Conservation (phyloP, 208 protist genomes). For the Leptomonas pyrrhocoris region DNA sequence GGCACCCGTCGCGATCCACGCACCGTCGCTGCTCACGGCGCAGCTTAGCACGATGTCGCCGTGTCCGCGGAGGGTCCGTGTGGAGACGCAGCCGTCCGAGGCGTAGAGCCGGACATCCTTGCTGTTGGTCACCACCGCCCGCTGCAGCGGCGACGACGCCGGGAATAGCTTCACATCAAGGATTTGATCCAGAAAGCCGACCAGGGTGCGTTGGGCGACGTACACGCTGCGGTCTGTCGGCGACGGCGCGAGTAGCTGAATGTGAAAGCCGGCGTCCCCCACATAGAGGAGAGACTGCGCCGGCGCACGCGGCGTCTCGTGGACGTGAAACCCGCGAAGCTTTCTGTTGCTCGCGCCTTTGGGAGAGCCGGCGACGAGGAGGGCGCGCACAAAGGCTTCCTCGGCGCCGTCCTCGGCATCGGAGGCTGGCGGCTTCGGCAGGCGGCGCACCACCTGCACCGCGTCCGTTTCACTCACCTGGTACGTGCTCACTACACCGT, state of each 20-base stretch:
- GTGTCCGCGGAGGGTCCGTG: conserved; percentile 74
- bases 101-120: conserved; percentile 83
- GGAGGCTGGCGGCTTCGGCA: conserved; percentile 46
- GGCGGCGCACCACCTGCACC: conserved; percentile 46
- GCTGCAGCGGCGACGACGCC: conserved; percentile 33
- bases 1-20: conserved; percentile 78
- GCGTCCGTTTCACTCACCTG: conserved; percentile 50
- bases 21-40: conserved; percentile 68
- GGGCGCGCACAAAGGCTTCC: conserved; percentile 65
- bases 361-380: conserved; percentile 48
- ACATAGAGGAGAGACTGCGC: conserved; percentile 44
- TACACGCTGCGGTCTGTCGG: conserved; percentile 26
- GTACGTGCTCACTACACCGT: conserved; percentile 79
- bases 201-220: conserved; percentile 40
- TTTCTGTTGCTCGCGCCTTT: conserved; percentile 50
- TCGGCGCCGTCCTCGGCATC: conserved; percentile 54
- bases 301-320: conserved; percentile 9
- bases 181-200: conserved; percentile 89
- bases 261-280: conserved; percentile 82
- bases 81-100: conserved; percentile 60
- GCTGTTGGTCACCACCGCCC: conserved; percentile 86
- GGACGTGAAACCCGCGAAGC: conserved; percentile 31
- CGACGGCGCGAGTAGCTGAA: conserved; percentile 36
- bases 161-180: conserved; percentile 81
- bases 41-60: conserved; percentile 84